Evolutionary conservation across 352 stramenopile genomes (phyloP), one percentile per base, ranked within the genome.

Genomic region (Bremia lactucae): DNA sequence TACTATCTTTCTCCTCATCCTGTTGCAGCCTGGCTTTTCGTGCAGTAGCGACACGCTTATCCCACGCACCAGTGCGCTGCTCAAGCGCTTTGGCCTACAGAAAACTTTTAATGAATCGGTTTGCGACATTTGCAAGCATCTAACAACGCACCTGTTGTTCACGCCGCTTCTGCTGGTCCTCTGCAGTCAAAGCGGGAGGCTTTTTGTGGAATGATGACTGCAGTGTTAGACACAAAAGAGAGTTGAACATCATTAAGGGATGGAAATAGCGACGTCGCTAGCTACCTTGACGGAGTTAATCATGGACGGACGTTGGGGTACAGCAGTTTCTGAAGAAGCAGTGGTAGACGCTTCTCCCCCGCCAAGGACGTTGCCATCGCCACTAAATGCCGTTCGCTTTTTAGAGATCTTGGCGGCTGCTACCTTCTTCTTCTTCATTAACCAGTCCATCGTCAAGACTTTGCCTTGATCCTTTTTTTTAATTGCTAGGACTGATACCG

Each of bases 401-500:
- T 84, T 87, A 42, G 78, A 68, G 33, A 87, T 69, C 65, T 87
- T 87, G 38, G 74, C 67, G 4, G 69, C 68, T 14, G 72, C 74
- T 46, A 65, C 71, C 10, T 83, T 65, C 64, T 83, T 87, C 62
- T 84, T 84, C 67, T 87, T 87, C 68, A 83, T 87, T 13, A 87
- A 59, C 74, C 74, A 87, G 28, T 82, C 69, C 69, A 82, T 82
- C 9, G 7, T 45, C 11, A 16, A 33, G 10, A 29, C 8, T 1
- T 29, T 1, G 3, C 24, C n/a, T n/a, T n/a, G n/a, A n/a, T n/a
- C n/a, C n/a, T n/a, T n/a, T n/a, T 29, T 29, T 13, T 29, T 7
- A 29, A 29, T 7, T 29, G 24, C 24, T 11, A 29, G 24, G 7
- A 29, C 24, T 29, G 13, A 29, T 11, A 29, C 24, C 8, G n/a